Conservation (phyloP, 148 eudicot species). For the Vaccinium macrocarpon region DNA sequence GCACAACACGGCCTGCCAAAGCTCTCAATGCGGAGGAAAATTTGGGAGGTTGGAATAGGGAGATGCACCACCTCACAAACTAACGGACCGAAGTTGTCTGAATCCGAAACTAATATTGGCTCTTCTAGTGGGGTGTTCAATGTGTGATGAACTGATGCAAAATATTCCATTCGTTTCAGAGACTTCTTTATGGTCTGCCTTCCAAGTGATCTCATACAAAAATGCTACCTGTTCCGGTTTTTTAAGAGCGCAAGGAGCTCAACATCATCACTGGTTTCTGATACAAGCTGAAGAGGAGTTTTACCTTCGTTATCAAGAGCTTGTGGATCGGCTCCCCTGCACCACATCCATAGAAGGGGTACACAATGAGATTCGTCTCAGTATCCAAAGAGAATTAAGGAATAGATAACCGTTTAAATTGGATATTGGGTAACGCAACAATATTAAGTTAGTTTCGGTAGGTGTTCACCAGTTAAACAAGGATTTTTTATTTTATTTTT, state of each 20-base stretch:
- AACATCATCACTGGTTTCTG: constrained; percentile 53
- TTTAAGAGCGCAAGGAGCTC: constrained; percentile 63
- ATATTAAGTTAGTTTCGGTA: neutral
- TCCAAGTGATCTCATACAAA: neutral
- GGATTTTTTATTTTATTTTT: neutral
- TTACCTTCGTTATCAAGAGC: constrained; percentile 62
- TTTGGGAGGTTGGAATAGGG: neutral
- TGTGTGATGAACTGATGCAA: neutral
- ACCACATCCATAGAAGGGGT: neutral
- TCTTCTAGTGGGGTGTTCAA: neutral
- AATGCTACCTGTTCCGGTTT: constrained; percentile 48
- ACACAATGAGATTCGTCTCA: neutral
- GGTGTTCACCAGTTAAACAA: neutral
- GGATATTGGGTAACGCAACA: neutral
- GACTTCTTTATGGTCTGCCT: neutral
- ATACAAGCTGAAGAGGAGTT: constrained; percentile 55
- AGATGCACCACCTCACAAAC: neutral
- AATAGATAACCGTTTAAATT: neutral
- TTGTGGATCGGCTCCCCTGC: constrained; percentile 74
- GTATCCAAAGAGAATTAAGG: neutral
- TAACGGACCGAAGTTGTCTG: neutral
- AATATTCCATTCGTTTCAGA: neutral
- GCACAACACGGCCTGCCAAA: neutral
- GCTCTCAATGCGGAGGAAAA: constrained; percentile 4
- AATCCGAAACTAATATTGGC: neutral